phyloP scores from a whole-genome alignment of 164 flowering plant genomes.

The Brasenia schreberi region DNA sequence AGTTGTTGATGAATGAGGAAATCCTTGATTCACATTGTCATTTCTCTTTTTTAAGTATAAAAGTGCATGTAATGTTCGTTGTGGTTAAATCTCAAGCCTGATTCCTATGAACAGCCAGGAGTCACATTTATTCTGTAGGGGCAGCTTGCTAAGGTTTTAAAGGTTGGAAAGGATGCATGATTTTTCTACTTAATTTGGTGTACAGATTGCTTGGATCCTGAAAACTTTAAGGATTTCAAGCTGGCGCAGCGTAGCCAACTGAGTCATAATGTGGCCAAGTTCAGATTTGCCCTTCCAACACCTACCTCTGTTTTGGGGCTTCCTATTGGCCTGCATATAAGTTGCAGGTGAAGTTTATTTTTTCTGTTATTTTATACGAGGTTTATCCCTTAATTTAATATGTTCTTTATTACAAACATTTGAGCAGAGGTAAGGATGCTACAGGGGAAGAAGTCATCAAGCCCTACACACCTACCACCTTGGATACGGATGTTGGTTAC shows the following conservation, averaged over 20 bases:
- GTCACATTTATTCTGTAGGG: too few species aligned
- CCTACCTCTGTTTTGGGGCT: conserved; percentile 87
- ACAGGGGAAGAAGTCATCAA: conserved; percentile 86
- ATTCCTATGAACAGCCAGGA: background rate
- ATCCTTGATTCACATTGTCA: background rate
- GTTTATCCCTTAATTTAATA: background rate
- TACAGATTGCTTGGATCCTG: conserved; percentile 71
- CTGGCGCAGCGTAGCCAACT: conserved; percentile 67
- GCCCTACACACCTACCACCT: conserved; percentile 92
- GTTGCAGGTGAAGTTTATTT: conserved; percentile 51
- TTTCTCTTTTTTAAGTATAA: background rate
- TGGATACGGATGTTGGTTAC: conserved; percentile 91
- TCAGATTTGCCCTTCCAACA: conserved; percentile 69
- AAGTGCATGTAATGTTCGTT: background rate
- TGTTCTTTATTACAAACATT: background rate
- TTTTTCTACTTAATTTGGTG: background rate
- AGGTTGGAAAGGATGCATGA: background rate
- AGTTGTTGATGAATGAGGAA: background rate
- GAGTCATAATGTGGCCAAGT: conserved; percentile 96
- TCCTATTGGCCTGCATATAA: conserved; percentile 93
- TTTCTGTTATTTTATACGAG: background rate
- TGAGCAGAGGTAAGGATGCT: conserved; percentile 77
- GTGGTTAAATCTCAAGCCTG: background rate
- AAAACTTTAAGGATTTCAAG: conserved; percentile 71
- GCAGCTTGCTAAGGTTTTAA: background rate